Evolutionary conservation across 139 green algal genomes (phyloP), one percentile per base, ranked within the genome.

Genomic region (Chloropicon primus): DNA sequence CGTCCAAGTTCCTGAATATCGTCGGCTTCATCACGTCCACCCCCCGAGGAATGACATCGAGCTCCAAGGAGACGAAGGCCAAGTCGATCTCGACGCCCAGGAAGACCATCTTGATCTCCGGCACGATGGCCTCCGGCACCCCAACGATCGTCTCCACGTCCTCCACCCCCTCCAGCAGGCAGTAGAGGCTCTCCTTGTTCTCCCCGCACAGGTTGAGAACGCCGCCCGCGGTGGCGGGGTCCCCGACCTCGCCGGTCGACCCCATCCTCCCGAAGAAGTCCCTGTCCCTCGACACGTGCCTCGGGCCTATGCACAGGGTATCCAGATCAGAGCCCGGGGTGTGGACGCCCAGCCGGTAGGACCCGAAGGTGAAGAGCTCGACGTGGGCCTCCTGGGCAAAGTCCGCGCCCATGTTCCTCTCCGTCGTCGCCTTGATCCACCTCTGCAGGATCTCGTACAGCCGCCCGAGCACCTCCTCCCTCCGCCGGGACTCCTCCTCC

Each of bases 241-340:
- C 41, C 41, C 10, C 17, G 41, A 17, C 41, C 10, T 62, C 41
- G 10, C 10, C 41, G 23, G 84, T 81, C 62, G 90, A 82, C 80
- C 78, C 25, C 24, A 96, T 81, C 2, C 29, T 71, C 1, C 93
- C 94, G 81, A 98, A 98, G 72, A 98, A 98, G 78, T 98, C 87
- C 17, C 83, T 80, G n/a, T 96, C 88, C 0, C 92, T 82, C 1
- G 78, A 85, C 2, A 87, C 85, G 76, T 93, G 78, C 28, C n/a
- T 72, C 1, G 94, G 94, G 0, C 94, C 94, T 17, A 98, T 87
- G 71, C 91, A 96, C 28, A 98, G 85, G 2, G 93, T 97, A 79
- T 98, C 94, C 82, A 98, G 98, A 84, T 98, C 94, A 24, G 85
- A 85, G 84, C 93, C 93, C 80, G 94, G 94, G 0, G 90, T 92